phyloP scores from a whole-genome alignment of 164 flowering plant species.

The Platanus orientalis region DNA sequence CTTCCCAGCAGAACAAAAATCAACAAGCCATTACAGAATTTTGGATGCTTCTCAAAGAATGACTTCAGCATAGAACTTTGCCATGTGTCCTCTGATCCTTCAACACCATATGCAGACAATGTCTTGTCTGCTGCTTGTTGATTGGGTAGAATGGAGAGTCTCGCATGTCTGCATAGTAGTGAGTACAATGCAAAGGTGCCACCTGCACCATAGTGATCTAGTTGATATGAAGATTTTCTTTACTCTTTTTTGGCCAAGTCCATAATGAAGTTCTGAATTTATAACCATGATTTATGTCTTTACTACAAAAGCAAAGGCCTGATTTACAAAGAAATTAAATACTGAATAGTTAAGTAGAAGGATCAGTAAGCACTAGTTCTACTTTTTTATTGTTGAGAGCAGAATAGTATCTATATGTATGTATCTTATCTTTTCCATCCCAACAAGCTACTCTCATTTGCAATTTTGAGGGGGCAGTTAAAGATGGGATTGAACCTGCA shows the following conservation, averaged over 20 bases:
- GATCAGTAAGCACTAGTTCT: no score
- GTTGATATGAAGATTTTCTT: constrained; percentile 6
- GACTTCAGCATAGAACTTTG: constrained; percentile 40
- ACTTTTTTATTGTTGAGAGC: neutral
- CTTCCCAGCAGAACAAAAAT: constrained; percentile 65
- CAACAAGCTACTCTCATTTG: neutral
- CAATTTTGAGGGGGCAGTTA: neutral
- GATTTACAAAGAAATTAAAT: no score
- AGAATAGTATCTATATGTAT: neutral
- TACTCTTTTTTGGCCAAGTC: no score
- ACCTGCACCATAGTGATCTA: constrained; percentile 45
- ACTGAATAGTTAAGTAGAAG: no score
- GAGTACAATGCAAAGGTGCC: constrained; percentile 85
- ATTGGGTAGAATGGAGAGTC: constrained; percentile 53
- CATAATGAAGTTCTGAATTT: no score
- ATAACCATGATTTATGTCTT: no score
- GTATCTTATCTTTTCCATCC: neutral
- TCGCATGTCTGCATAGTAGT: constrained; percentile 67
- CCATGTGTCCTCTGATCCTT: constrained; percentile 35
- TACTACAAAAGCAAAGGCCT: no score
- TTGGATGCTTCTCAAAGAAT: constrained; percentile 51
- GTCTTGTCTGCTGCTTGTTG: constrained; percentile 51
- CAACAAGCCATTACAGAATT: constrained; percentile 36
- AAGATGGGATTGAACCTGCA: neutral
- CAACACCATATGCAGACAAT: constrained; percentile 35